Conservation (phyloP, 345 rosid species). For the Gossypium australe region DNA sequence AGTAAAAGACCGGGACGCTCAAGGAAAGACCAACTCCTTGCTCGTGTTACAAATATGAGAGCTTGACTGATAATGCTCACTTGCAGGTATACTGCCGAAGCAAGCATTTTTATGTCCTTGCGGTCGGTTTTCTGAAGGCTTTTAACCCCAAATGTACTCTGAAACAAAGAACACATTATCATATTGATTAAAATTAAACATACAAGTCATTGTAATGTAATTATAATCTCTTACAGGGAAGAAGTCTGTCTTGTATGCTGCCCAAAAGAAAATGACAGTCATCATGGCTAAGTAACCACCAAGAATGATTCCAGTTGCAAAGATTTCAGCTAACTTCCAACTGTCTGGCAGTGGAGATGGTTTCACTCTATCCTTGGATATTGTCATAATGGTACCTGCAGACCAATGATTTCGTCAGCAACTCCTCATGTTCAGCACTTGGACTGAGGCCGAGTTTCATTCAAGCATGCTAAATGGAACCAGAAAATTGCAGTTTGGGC, state of each 20-base stretch:
- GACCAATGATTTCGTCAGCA: neutral
- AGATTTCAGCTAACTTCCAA: conserved; percentile 58
- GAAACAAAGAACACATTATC: conserved; percentile 6
- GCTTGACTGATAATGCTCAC: conserved; percentile 67
- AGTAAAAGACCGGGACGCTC: conserved; percentile 56
- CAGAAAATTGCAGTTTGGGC: neutral
- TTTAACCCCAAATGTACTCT: conserved; percentile 48
- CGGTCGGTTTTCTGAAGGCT: conserved; percentile 36
- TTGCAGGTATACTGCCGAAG: conserved; percentile 55
- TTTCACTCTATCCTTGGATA: conserved; percentile 57
- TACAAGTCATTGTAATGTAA: neutral
- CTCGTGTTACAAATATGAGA: conserved; percentile 55
- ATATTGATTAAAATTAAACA: neutral
- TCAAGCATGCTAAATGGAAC: neutral
- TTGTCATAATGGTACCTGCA: conserved; percentile 60
- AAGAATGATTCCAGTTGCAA: conserved; percentile 50
- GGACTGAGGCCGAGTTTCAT: neutral
- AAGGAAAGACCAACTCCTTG: conserved; percentile 53
- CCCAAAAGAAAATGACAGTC: conserved; percentile 71
- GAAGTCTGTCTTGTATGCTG: conserved; percentile 48
- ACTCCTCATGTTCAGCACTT: neutral
- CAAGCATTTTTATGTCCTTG: conserved; percentile 40
- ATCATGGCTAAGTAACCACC: conserved; percentile 61
- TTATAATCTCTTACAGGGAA: conserved; percentile 36
- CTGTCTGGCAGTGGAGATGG: conserved; percentile 61